A percentile compares a stretch with the other conserved stretches of the same genome.
These are phyloP conservation scores for Paramecium tetraurelia DNA, from an alignment of 73 alveolate genomes.

Conservation along the genomic window DNA sequence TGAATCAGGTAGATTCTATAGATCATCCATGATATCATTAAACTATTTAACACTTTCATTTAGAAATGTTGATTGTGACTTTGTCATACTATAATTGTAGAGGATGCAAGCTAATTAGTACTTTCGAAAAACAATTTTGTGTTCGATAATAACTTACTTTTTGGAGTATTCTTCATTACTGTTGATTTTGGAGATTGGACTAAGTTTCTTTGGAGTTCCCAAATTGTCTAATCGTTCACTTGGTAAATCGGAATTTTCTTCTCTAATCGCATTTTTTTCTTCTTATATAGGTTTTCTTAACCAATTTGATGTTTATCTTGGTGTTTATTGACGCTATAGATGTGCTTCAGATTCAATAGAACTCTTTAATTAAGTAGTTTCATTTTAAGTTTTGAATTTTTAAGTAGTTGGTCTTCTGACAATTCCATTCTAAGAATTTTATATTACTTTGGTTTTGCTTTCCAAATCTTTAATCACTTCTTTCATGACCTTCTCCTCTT, in stretches of 20 bases:
- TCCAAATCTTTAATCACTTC: neutral
- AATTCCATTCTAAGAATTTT: neutral
- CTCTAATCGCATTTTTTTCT: neutral
- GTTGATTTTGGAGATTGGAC: neutral
- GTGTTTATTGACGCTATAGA: neutral
- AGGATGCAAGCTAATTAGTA: slow-evolving; percentile 24
- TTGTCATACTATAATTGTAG: neutral
- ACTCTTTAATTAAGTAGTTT: neutral
- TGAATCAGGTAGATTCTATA: neutral
- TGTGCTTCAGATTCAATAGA: neutral
- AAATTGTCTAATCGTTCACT: neutral
- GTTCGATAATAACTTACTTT: slow-evolving; percentile 1
- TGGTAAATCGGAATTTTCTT: neutral
- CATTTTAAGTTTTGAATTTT: neutral
- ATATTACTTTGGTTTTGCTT: neutral
- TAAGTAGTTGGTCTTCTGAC: neutral
- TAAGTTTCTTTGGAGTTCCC: neutral
- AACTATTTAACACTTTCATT: neutral
- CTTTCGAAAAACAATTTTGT: slow-evolving; percentile 37
- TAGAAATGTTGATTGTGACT: slow-evolving; percentile 2
- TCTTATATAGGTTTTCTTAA: neutral
- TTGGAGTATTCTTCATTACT: neutral
- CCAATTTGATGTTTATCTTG: neutral
- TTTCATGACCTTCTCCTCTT: neutral
- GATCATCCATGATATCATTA: slow-evolving; percentile 6